Conservation (phyloP, 1,284 basidiomycete species). For the Vanrija sp. region DNA sequence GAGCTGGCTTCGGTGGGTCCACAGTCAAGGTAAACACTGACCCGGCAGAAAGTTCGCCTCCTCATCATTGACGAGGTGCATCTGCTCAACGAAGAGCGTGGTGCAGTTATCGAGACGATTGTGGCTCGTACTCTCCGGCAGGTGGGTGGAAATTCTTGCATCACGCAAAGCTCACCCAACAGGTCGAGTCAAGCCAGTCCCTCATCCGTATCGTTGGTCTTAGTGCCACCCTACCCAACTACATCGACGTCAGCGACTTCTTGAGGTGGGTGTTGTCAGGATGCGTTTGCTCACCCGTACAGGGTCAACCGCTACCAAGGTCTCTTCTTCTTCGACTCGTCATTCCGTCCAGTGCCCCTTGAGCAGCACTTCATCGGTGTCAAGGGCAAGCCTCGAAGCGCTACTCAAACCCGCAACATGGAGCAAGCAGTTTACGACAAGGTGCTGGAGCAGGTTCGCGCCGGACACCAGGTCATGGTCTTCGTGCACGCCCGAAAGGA, state of each 20-base stretch:
- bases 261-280: slow-evolving; percentile 58
- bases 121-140: slow-evolving; percentile 92
- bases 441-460: slow-evolving; percentile 64
- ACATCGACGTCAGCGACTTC: slow-evolving; percentile 94
- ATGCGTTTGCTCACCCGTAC: slow-evolving; percentile 3
- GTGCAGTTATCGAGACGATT: slow-evolving; percentile 97
- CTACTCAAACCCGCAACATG: slow-evolving; percentile 74
- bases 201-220: slow-evolving; percentile 97
- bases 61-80: slow-evolving; percentile 99
- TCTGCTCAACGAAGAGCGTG: slow-evolving; percentile 94
- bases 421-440: slow-evolving; percentile 90
- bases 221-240: slow-evolving; percentile 98
- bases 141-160: slow-evolving; percentile 50
- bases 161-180: slow-evolving; percentile 2
- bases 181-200: slow-evolving; percentile 95
- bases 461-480: slow-evolving; percentile 98
- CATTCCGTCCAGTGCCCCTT: slow-evolving; percentile 92
- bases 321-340: slow-evolving; percentile 98
- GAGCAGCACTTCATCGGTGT: slow-evolving; percentile 98
- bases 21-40: not conserved
- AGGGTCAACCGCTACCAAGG: slow-evolving; percentile 86
- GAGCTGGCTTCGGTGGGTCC: slow-evolving; percentile 80
- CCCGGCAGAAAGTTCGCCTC: slow-evolving; percentile 74
- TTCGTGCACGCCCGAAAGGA: slow-evolving; percentile 99
- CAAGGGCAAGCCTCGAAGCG: slow-evolving; percentile 80